Evolutionary conservation across 352 stramenopile genomes (phyloP).

Genomic region (Phytophthora meadii): DNA sequence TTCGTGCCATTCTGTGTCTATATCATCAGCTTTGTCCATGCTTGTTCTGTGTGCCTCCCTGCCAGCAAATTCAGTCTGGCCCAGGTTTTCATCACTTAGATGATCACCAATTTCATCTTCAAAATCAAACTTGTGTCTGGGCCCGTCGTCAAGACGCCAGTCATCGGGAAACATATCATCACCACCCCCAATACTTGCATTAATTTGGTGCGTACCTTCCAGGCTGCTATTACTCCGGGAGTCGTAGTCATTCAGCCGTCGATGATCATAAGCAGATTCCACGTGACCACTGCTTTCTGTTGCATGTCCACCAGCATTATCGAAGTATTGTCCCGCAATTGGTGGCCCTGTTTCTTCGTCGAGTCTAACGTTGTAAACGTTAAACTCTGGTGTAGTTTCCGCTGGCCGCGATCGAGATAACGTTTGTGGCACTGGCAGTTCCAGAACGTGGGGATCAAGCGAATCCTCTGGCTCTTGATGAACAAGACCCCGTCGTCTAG

Average conservation of each 20-base stretch:
- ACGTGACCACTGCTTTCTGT: constrained; percentile 18
- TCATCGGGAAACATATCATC: constrained; percentile 9
- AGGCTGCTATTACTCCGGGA: neutral
- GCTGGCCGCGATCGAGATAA: neutral
- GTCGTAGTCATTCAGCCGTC: constrained; percentile 6
- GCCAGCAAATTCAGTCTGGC: neutral
- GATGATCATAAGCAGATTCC: constrained; percentile 10
- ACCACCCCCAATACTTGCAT: constrained; percentile 1
- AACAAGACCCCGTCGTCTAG: constrained; percentile 19
- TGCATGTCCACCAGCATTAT: neutral
- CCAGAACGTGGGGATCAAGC: neutral
- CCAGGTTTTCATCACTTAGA: constrained; percentile 9
- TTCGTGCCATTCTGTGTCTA: constrained; percentile 9
- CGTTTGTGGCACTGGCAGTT: neutral
- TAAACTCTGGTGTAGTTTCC: constrained; percentile 2
- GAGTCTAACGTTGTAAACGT: neutral
- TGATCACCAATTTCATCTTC: constrained; percentile 22
- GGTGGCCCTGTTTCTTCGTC: constrained; percentile 1
- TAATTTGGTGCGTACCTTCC: constrained; percentile 2
- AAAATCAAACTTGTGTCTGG: constrained; percentile 15
- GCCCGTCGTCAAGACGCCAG: constrained; percentile 22
- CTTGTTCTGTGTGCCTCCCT: neutral
- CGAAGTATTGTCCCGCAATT: constrained; percentile 4
- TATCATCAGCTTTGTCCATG: neutral
- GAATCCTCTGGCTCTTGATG: constrained; percentile 19